Base-by-base conservation (phyloP, 176 grass and related monocot genomes). In the Olyra latifolia region DNA sequence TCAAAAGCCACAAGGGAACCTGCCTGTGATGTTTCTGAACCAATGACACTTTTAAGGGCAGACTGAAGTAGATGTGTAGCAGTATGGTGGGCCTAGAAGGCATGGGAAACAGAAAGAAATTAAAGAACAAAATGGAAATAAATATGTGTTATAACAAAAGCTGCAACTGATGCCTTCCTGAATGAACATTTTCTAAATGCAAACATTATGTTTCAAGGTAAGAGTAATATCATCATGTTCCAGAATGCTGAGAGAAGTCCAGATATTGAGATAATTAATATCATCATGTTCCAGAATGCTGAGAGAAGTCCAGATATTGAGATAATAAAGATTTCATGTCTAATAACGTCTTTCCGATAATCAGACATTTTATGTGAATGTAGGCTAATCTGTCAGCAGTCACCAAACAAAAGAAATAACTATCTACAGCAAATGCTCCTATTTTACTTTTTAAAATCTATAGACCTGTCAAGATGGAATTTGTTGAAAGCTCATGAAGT, bases 1-100 rank as follows among this genome's bases (percentile, higher is more conserved):
- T 98, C 92, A 85, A 98, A 98, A 4, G 92, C 90, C 56, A 98
- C 95, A 82, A 95, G 85, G 64, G 95, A 98, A 77, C 95, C 95
- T 6, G 95, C 95, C 76, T 98, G 95, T 80, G 95, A 98, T 76
- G 92, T 93, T 86, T 98, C 92, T 72, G 90, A 85, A 78, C 90
- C 88, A 76, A 94, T 83, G 46, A 89, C 72, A 68, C 43, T 84
- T 89, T 89, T 98, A 66, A 98, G 92, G 46, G 95, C 92, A 14
- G 92, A 92, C 77, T 98, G 95, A 39, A 98, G 83, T 76, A 98
- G 84, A 91, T 98, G 95, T 64, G 95, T 98, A 59, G 92, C 95
- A 80, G 95, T 98, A 87, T 98, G 95, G 65, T 98, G 95, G 44
- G 81, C 95, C 95, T 98, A 85, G 38, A 89, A 4, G 82, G 17